phyloP scores from a whole-genome alignment of 441 rosid species.

The Cnidoscolus chayamansa region DNA sequence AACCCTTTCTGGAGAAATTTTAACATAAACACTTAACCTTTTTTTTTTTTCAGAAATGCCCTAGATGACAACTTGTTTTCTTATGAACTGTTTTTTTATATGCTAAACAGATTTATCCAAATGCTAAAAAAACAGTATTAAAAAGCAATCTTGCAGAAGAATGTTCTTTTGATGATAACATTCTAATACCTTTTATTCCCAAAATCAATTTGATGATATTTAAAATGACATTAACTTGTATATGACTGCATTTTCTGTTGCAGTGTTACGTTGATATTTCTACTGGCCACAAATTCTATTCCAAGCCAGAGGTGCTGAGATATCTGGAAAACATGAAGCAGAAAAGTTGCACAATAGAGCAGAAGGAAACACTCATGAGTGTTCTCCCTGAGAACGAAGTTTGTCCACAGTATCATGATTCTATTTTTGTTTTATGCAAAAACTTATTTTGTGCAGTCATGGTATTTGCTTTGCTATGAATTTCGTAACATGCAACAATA shows the following conservation, averaged over 20 bases:
- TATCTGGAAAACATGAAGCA: constrained; percentile 29
- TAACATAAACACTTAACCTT: neutral
- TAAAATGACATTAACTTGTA: neutral
- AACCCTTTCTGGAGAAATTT: neutral
- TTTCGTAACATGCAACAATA: neutral
- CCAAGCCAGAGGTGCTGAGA: constrained; percentile 41
- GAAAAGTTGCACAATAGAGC: constrained; percentile 16
- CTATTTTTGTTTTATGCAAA: constrained; percentile 4
- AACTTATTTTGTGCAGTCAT: neutral
- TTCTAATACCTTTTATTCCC: neutral
- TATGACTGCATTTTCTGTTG: constrained; percentile 16
- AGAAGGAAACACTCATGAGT: constrained; percentile 10
- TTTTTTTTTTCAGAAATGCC: neutral
- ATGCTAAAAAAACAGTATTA: neutral
- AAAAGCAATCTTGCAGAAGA: neutral
- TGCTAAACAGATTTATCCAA: neutral
- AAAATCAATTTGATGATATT: constrained; percentile 1
- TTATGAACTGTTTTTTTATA: neutral
- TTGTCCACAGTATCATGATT: constrained; percentile 19
- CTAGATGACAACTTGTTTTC: neutral
- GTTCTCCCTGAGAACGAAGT: constrained; percentile 22
- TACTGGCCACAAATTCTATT: constrained; percentile 34
- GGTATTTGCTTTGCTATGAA: constrained; percentile 1
- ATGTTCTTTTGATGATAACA: neutral
- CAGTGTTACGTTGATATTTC: constrained; percentile 37